Conservation (phyloP, 2,329 filamentous ascomycete genomes). For the Domatiomyces catenatus region DNA sequence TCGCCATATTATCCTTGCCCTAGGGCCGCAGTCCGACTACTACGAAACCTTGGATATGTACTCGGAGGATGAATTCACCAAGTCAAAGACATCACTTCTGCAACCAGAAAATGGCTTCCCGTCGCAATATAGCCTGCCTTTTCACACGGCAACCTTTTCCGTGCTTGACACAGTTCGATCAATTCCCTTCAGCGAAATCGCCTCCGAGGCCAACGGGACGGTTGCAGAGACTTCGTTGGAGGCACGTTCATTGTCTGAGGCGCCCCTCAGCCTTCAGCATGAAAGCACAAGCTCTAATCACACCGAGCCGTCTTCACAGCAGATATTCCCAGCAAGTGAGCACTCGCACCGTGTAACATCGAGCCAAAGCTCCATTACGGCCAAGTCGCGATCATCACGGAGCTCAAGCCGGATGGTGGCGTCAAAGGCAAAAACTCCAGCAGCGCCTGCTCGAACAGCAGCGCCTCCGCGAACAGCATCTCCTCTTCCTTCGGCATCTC, state of each 20-base stretch:
- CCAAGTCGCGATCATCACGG: background rate
- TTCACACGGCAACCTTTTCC: conserved; percentile 8
- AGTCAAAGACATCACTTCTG: conserved; percentile 10
- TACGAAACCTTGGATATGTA: conserved; percentile 10
- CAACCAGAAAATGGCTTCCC: conserved; percentile 4
- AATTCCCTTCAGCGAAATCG: background rate
- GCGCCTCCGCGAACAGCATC: too few species aligned
- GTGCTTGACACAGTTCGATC: conserved; percentile 3
- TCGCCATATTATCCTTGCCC: conserved; percentile 11
- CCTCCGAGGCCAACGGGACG: background rate
- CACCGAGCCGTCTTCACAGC: background rate
- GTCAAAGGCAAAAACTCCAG: background rate
- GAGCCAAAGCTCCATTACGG: background rate
- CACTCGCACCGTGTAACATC: background rate
- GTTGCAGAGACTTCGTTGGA: background rate
- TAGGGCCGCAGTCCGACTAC: conserved; percentile 9
- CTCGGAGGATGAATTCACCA: conserved; percentile 12
- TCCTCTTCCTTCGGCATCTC: too few species aligned
- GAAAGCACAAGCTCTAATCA: background rate
- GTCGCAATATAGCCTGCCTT: conserved; percentile 5
- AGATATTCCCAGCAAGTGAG: background rate
- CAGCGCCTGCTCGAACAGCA: too few species aligned
- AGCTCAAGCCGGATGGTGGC: background rate
- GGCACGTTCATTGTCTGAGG: background rate
- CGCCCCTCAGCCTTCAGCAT: background rate